Base-by-base conservation (phyloP, 2,329 filamentous ascomycete genomes). In the Epichloe glyceriae region DNA sequence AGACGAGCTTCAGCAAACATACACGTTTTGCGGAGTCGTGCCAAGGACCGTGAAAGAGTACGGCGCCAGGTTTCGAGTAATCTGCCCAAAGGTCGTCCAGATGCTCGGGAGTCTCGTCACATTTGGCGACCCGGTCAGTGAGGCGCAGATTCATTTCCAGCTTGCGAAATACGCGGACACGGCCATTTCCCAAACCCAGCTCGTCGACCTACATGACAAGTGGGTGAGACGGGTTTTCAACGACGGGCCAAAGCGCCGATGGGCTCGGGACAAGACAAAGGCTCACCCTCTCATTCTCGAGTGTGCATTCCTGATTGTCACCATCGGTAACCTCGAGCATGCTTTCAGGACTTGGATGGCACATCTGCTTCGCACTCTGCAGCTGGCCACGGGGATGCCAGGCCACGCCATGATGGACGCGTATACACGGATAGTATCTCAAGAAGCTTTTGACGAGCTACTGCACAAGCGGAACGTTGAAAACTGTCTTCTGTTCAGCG, bases 11-110 rank as follows among this genome's bases (percentile, higher is more conserved):
- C 11, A 0, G 10, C 2, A 10, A 15, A 17, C 50, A 19, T 57
- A 57, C 49, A 33, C 14, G 7, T 62, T 56, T 46, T 54, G 54
- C 34, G 58, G 60, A 11, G 53, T 58, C 14, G 57, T 62, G 4
- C 61, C 61, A 5, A 54, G 61, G 6, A 50, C 49, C 2, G 15
- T 45, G 12, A 20, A 22, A 11, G 55, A 61, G 41, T 56, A 62
- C 50, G 7, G 47, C 1, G 34, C 33, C 7, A 54, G 61, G 5
- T 46, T 64, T 15, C 20, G 50, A 8, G 3, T 35, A 2, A 22
- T 59, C 14, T 19, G 49, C 8, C 40, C 43, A 14, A 48, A 54
- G 5, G 54, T 61, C 22, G 12, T 58, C 8, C 41, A 45, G 15
- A 46, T 57, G 2, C 3, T 63, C 17, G 42, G 50, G 11, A 55